These are phyloP conservation scores for Firmiana major DNA, from an alignment of 345 rosid genomes.

Conservation along the genomic window DNA sequence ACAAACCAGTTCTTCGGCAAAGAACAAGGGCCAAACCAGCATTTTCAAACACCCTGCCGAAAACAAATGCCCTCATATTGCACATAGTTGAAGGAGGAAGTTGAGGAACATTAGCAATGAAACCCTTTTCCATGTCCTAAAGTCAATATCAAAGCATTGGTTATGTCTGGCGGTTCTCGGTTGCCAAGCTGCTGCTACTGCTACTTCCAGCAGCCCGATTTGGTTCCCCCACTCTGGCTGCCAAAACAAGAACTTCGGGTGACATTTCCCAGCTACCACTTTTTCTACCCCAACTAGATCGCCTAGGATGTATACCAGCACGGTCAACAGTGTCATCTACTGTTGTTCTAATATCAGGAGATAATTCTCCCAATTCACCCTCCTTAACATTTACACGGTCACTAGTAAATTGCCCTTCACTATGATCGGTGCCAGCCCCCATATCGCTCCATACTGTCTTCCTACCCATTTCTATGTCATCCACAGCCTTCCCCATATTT, in stretches of 20 bases:
- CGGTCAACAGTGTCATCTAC: constrained; percentile 67
- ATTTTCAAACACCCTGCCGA: constrained; percentile 27
- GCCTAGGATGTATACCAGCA: constrained; percentile 62
- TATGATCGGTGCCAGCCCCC: constrained; percentile 50
- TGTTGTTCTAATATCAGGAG: constrained; percentile 64
- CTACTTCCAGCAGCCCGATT: constrained; percentile 58
- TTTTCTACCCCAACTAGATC: constrained; percentile 79
- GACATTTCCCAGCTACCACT: constrained; percentile 81
- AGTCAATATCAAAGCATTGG: constrained; percentile 7
- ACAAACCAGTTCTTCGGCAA: constrained; percentile 41
- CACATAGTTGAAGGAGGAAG: constrained; percentile 8
- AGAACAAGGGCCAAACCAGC: constrained; percentile 27
- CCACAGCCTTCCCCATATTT: constrained; percentile 82
- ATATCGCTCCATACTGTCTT: constrained; percentile 92
- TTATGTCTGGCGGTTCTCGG: constrained; percentile 53
- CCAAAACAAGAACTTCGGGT: constrained; percentile 85
- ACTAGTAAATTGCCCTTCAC: constrained; percentile 52
- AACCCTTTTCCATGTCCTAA: constrained; percentile 23
- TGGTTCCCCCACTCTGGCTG: constrained; percentile 82
- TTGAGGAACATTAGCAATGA: constrained; percentile 1
- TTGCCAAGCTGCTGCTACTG: constrained; percentile 54
- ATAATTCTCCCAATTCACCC: constrained; percentile 67
- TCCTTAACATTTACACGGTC: constrained; percentile 70
- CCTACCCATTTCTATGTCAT: constrained; percentile 96
- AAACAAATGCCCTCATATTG: constrained; percentile 11